Conservation (phyloP, 2,329 filamentous ascomycete genomes). For the Tolypocladium nubicola region DNA sequence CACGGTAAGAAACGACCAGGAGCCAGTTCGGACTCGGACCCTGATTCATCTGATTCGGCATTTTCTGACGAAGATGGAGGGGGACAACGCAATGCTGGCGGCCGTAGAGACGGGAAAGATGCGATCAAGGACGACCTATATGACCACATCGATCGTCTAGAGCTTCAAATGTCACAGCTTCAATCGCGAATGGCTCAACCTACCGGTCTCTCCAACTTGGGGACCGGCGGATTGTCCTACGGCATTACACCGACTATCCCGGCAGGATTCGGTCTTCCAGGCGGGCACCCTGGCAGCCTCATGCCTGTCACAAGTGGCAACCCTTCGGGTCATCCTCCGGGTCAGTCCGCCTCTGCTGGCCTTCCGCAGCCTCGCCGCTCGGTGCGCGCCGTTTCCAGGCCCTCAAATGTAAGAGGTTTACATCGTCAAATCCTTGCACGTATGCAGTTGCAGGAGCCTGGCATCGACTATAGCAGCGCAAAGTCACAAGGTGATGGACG, state of each 20-base stretch:
- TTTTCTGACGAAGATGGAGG: conserved; percentile 2
- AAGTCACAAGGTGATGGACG: conserved; percentile 1
- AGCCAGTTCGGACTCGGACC: background rate
- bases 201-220: background rate
- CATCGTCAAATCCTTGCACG: background rate
- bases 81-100: background rate
- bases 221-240: background rate
- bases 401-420: background rate
- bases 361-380: background rate
- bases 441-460: background rate
- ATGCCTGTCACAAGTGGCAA: background rate
- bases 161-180: conserved; percentile 14
- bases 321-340: no score
- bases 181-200: conserved; percentile 10
- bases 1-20: background rate
- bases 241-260: background rate
- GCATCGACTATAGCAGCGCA: background rate
- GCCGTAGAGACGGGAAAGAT: conserved; percentile 1
- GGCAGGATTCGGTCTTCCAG: background rate
- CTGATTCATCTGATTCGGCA: background rate
- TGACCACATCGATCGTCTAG: conserved; percentile 18
- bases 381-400: background rate
- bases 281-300: background rate
- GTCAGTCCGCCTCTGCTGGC: background rate
- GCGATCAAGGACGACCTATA: background rate